Evolutionary conservation across 805 yeast species (phyloP), one percentile per base, ranked within the genome.

Genomic region (Starmerella bacillaris): DNA sequence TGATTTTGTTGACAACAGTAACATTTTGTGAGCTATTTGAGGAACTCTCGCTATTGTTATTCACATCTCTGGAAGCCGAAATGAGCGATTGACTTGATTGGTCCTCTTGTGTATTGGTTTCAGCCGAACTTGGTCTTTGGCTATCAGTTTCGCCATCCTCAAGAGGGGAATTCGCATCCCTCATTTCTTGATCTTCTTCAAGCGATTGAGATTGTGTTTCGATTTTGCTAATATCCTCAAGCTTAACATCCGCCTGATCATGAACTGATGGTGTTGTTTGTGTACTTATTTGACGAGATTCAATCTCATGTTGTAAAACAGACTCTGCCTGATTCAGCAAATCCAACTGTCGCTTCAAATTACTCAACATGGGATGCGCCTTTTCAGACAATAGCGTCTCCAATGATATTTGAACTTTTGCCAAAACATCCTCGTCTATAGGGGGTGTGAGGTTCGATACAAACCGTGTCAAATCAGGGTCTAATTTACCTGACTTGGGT

Each of bases 391-490:
- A 37, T 9, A 48, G 44, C 27, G 38, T 36, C 33, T 43, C 49
- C 14, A 48, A 41, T 19, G 40, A 41, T 27, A 31, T 31, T 33
- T 45, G 49, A 8, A 46, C 36, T 24, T 33, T 28, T 15, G 38
- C 43, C 24, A 48, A 37, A 7, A 36, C 36, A 19, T 20, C 24
- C 22, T 48, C 51, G 19, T 41, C 65, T 21, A 54, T 56, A 17
- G 58, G 54, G 27, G 59, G 51, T 40, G 53, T 53, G 35, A 58
- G 56, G 4, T 63, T 61, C 2, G 65, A 64, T 9, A 56, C 40
- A 24, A 60, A 41, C 36, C 53, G 52, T 8, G 55, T 49, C 21
- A 61, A 41, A 22, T 58, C 47, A 24, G 54, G 46, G 12, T 59
- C 38, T 5, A 53, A 50, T 14, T 54, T 48, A 39, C 61, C 65